phyloP scores from a whole-genome alignment of 2,329 filamentous ascomycete genomes.

The Penicillium sp. region DNA sequence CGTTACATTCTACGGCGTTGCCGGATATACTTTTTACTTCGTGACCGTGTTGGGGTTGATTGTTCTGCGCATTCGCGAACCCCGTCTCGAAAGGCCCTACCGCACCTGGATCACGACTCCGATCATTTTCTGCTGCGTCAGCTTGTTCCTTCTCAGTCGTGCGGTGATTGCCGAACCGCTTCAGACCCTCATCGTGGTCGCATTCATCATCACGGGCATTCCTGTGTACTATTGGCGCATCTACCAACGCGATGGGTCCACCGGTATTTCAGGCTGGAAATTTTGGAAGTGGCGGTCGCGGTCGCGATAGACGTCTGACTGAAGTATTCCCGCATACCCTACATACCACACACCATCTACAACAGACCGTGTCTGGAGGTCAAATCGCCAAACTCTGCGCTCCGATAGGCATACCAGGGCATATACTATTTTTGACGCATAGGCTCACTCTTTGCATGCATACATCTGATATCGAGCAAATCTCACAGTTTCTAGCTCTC shows the following conservation, averaged over 20 bases:
- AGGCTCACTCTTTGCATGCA: too few species aligned
- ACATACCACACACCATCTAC: too few species aligned
- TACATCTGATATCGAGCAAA: too few species aligned
- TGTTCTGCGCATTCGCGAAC: constrained; percentile 79
- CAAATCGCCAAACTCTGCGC: too few species aligned
- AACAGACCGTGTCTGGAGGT: too few species aligned
- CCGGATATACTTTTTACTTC: constrained; percentile 97
- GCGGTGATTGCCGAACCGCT: constrained; percentile 86
- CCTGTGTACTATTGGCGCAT: constrained; percentile 88
- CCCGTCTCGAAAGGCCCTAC: constrained; percentile 82
- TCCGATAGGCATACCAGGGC: too few species aligned
- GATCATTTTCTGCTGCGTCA: constrained; percentile 97
- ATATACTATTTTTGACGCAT: too few species aligned
- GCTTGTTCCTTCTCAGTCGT: constrained; percentile 79
- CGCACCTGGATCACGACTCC: constrained; percentile 95
- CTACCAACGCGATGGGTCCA: constrained; percentile 52
- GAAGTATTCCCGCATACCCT: too few species aligned
- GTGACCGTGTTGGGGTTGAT: constrained; percentile 90
- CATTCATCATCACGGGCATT: constrained; percentile 75
- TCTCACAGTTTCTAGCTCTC: too few species aligned
- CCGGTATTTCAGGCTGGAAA: constrained; percentile 34
- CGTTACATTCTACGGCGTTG: constrained; percentile 94
- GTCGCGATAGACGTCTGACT: constrained; percentile 6
- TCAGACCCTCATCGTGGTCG: constrained; percentile 81
- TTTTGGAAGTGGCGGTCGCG: constrained; percentile 36